phyloP scores from a whole-genome alignment of 2,329 filamentous ascomycete species.

The Ophiostoma ulmi region DNA sequence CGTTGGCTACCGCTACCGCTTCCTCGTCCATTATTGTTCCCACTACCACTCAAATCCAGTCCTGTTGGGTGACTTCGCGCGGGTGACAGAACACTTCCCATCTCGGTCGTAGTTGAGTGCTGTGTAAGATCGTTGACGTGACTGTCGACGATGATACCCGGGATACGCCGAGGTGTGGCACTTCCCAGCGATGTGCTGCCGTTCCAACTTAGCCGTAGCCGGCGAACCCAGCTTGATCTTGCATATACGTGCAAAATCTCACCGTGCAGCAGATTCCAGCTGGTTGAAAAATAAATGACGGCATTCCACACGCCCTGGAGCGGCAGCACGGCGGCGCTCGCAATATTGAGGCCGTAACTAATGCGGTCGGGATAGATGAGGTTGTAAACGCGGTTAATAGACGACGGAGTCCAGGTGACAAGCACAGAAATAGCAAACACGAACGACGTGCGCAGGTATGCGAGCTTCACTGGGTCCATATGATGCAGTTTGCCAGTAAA shows the following conservation, averaged over 20 bases:
- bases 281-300: constrained; percentile 69
- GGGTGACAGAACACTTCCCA: not conserved
- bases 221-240: not conserved
- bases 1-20: constrained; percentile 7
- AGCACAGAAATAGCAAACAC: constrained; percentile 57
- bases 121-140: not conserved
- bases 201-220: not conserved
- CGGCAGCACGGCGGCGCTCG: constrained; percentile 66
- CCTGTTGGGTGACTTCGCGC: not conserved
- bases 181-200: not conserved
- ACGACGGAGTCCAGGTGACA: constrained; percentile 61
- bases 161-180: not conserved
- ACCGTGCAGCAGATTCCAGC: constrained; percentile 38
- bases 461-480: constrained; percentile 55
- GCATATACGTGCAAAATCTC: constrained; percentile 26
- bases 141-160: not conserved
- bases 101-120: not conserved
- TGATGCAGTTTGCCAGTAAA: constrained; percentile 36
- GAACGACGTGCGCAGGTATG: constrained; percentile 57
- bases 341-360: constrained; percentile 62
- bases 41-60: not conserved
- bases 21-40: not conserved
- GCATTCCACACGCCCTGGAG: constrained; percentile 78
- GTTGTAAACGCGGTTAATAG: constrained; percentile 68
- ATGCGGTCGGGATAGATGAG: constrained; percentile 50